phyloP scores from a whole-genome alignment of 192 early-diverging fungal genomes.

The Coemansia sp. region DNA sequence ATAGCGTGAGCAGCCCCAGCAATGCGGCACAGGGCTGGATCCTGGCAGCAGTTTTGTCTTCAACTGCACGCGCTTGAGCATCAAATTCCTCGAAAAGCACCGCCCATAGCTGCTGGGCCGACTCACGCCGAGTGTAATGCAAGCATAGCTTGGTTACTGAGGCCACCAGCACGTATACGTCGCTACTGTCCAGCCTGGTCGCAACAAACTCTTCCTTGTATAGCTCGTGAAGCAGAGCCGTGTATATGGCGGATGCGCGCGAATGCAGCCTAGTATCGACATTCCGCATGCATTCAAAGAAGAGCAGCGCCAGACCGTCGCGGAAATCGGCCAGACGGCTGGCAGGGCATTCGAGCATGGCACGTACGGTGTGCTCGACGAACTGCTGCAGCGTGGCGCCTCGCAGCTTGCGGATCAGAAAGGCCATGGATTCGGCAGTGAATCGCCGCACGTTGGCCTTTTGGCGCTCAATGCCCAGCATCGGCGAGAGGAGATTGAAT shows the following conservation, averaged over 20 bases:
- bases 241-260: conserved; percentile 43
- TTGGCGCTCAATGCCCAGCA: conserved; percentile 67
- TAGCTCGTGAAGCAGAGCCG: conserved; percentile 31
- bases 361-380: conserved; percentile 61
- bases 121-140: conserved; percentile 26
- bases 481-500: conserved; percentile 71
- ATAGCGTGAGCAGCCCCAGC: conserved; percentile 21
- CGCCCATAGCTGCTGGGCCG: conserved; percentile 35
- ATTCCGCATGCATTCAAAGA: conserved; percentile 80
- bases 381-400: conserved; percentile 60
- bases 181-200: conserved; percentile 16
- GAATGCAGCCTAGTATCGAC: conserved; percentile 61
- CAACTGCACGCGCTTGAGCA: conserved; percentile 11
- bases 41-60: conserved; percentile 1
- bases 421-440: conserved; percentile 88
- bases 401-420: conserved; percentile 76
- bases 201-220: conserved; percentile 28
- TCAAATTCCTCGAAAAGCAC: conserved; percentile 32
- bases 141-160: conserved; percentile 39
- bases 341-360: conserved; percentile 24
- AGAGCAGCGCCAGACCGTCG: conserved; percentile 77
- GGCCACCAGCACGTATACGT: conserved; percentile 20
- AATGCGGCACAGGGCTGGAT: conserved; percentile 19
- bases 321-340: conserved; percentile 52
- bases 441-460: conserved; percentile 82